Conservation (phyloP, 345 rosid genomes). For the Clausena lansium region DNA sequence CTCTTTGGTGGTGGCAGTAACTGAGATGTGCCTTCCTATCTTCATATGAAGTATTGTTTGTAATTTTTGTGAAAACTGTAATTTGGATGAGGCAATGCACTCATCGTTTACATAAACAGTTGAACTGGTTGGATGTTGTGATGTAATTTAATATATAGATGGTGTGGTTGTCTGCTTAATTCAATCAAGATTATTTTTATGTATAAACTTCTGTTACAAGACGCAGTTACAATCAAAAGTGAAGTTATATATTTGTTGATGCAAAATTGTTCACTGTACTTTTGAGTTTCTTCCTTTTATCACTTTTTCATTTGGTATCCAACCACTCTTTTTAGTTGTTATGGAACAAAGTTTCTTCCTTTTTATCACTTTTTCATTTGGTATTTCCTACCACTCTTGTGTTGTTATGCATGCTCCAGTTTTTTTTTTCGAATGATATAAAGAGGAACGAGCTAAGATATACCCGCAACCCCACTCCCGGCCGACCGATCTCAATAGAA, state of each 20-base stretch:
- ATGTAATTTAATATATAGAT: conserved; percentile 38
- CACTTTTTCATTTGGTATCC: too few relatives aligned
- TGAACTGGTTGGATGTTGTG: conserved; percentile 22
- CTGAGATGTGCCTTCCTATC: conserved; percentile 4
- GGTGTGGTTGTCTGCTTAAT: conserved; percentile 21
- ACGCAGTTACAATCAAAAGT: background rate
- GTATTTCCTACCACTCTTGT: too few relatives aligned
- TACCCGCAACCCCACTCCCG: rapidly evolving
- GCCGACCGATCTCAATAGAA: too few relatives aligned
- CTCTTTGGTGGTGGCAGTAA: conserved; percentile 42
- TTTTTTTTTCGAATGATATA: too few relatives aligned
- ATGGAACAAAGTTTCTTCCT: too few relatives aligned
- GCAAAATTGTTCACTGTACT: background rate
- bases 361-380: background rate
- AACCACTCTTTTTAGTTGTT: too few relatives aligned
- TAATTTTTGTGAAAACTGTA: conserved; percentile 28
- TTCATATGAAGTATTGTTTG: conserved; percentile 19
- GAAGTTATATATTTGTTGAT: background rate
- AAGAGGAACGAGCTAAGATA: too few relatives aligned
- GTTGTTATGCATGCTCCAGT: too few relatives aligned
- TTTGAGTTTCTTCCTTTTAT: too few relatives aligned
- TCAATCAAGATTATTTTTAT: conserved; percentile 15
- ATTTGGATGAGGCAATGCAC: conserved; percentile 17
- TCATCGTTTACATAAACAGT: conserved; percentile 10
- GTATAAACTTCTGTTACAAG: conserved; percentile 4